Evolutionary conservation across 164 flowering plant genomes (phyloP).

Genomic region (Vitis riparia): DNA sequence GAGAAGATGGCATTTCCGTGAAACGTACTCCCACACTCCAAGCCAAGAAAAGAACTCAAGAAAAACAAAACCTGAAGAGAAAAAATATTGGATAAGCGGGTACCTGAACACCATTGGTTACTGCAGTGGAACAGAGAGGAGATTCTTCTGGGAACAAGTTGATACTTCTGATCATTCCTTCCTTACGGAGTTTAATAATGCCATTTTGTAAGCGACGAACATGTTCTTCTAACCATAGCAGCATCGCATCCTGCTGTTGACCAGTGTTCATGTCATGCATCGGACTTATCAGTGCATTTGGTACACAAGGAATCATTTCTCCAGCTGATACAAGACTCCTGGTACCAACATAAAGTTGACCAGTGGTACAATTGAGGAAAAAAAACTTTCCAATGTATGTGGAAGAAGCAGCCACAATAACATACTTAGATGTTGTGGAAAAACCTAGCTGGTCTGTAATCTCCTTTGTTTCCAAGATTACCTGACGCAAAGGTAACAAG

Average conservation of each 20-base stretch:
- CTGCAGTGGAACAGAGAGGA: conserved; percentile 71
- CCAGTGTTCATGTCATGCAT: conserved; percentile 33
- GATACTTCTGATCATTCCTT: conserved; percentile 43
- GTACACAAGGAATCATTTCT: conserved; percentile 90
- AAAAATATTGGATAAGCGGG: background rate
- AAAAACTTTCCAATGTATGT: conserved; percentile 54
- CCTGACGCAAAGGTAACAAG: conserved; percentile 53
- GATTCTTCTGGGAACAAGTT: conserved; percentile 64
- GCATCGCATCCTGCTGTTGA: conserved; percentile 73
- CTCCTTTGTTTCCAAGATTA: conserved; percentile 44
- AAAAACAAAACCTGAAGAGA: background rate
- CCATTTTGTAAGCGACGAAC: conserved; percentile 73
- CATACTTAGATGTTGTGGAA: conserved; percentile 36
- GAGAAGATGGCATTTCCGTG: too few species aligned
- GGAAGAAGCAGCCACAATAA: conserved; percentile 70
- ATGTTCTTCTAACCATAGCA: conserved; percentile 96
- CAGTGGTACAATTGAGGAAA: conserved; percentile 67
- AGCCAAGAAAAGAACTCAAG: background rate
- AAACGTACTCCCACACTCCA: too few species aligned
- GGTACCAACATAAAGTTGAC: conserved; percentile 85
- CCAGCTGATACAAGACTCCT: conserved; percentile 46
- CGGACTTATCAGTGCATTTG: conserved; percentile 40
- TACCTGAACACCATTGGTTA: conserved; percentile 89
- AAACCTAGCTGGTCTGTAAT: conserved; percentile 34
- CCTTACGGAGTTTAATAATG: conserved; percentile 48